Conservation (phyloP, 371 early-diverging fungal species). For the Syncephalastrum racemosum region DNA sequence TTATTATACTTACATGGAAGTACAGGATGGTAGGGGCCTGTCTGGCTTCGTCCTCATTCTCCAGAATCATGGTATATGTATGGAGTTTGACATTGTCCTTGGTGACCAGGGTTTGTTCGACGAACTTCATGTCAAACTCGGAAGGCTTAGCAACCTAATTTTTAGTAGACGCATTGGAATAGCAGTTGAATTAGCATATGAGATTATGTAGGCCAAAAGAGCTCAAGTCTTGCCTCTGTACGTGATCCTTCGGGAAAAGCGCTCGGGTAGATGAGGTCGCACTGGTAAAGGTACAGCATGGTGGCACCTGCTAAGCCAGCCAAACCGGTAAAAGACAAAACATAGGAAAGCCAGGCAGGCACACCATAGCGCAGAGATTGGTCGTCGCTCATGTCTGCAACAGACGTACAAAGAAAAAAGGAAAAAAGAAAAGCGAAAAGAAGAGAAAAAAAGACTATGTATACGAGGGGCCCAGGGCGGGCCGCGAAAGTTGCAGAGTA, state of each 20-base stretch:
- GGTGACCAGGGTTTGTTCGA: constrained; percentile 77
- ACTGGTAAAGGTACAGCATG: constrained; percentile 53
- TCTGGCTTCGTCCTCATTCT: constrained; percentile 53
- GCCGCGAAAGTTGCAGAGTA: not conserved
- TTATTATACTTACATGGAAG: constrained; percentile 67
- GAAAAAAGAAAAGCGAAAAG: constrained; percentile 1
- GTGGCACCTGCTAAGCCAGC: constrained; percentile 25
- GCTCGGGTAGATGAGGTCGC: constrained; percentile 84
- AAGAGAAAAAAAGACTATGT: constrained; percentile 1
- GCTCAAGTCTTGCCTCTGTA: constrained; percentile 44
- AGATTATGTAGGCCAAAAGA: not conserved
- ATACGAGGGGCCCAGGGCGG: not conserved
- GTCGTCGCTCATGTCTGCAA: constrained; percentile 13
- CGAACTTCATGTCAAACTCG: constrained; percentile 66
- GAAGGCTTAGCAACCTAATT: constrained; percentile 72
- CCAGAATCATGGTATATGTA: constrained; percentile 75
- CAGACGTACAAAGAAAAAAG: constrained; percentile 9
- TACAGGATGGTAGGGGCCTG: constrained; percentile 77
- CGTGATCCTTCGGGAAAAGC: constrained; percentile 81
- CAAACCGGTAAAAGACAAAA: constrained; percentile 24
- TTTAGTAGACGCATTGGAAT: not conserved
- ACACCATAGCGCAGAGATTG: constrained; percentile 14
- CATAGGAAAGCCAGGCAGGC: constrained; percentile 24
- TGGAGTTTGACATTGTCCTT: constrained; percentile 78
- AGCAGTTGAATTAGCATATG: not conserved